A percentile compares a stretch with the other conserved stretches of the same genome.
phyloP scores from a whole-genome alignment of 805 yeast species.

The Myxozyma melibiosi region DNA sequence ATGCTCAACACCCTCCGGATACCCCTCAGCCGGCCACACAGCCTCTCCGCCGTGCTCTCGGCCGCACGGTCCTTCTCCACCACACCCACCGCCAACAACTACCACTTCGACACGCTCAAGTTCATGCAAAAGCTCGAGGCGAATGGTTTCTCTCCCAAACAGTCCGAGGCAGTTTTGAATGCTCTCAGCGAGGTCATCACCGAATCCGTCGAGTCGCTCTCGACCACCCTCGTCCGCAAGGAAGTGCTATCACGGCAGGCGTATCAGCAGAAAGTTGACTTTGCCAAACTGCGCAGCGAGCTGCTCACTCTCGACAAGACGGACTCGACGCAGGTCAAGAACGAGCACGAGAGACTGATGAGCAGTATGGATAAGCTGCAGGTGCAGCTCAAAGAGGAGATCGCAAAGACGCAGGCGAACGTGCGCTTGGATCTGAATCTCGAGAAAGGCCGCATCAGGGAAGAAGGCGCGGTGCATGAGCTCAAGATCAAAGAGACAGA shows the following conservation, averaged over 20 bases:
- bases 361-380: constrained; percentile 85
- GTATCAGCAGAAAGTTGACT: constrained; percentile 95
- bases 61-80: background rate
- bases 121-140: constrained; percentile 67
- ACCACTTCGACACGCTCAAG: constrained; percentile 72
- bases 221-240: constrained; percentile 78
- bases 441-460: constrained; percentile 94
- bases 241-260: constrained; percentile 81
- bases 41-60: background rate
- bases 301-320: constrained; percentile 83
- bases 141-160: constrained; percentile 72
- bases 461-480: constrained; percentile 90
- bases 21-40: too few relatives aligned
- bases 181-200: constrained; percentile 74
- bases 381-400: constrained; percentile 84
- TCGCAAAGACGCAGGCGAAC: constrained; percentile 84
- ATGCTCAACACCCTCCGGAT: too few relatives aligned
- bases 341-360: constrained; percentile 82
- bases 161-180: constrained; percentile 76
- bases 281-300: constrained; percentile 91
- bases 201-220: constrained; percentile 75
- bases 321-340: constrained; percentile 77
- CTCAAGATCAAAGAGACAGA: constrained; percentile 92
- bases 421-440: constrained; percentile 87
- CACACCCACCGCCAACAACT: constrained; percentile 8